Conservation (phyloP, 805 yeast genomes). For the Henningerozyma blattae region DNA sequence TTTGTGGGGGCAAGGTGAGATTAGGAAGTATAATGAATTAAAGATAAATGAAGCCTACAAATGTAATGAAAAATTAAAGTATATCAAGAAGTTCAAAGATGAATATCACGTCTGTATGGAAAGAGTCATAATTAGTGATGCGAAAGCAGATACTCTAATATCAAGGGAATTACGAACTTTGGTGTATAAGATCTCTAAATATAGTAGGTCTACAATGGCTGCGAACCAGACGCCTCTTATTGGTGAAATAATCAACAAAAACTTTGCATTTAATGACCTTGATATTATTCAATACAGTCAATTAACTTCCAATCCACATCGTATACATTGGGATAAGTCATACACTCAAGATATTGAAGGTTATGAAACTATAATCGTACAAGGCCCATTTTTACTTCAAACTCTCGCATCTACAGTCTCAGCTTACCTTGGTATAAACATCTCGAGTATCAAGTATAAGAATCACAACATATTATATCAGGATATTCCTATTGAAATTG, state of each 20-base stretch:
- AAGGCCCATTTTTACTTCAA: conserved; percentile 74
- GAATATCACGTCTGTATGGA: conserved; percentile 43
- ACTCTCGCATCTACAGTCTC: too few relatives aligned
- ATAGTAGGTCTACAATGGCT: background rate
- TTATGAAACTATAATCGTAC: conserved; percentile 51
- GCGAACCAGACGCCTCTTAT: background rate
- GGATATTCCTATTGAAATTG: too few relatives aligned
- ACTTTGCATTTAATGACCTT: conserved; percentile 27
- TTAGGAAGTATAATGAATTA: conserved; percentile 31
- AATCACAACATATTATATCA: too few relatives aligned
- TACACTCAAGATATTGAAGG: conserved; percentile 47
- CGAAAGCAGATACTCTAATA: conserved; percentile 13
- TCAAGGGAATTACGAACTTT: conserved; percentile 46
- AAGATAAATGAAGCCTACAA: conserved; percentile 27
- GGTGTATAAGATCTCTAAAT: conserved; percentile 35
- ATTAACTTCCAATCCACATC: conserved; percentile 72
- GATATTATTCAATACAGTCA: conserved; percentile 51
- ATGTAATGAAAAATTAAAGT: conserved; percentile 43
- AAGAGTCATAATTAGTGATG: conserved; percentile 30
- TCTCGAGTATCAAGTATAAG: too few relatives aligned
- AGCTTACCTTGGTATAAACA: too few relatives aligned
- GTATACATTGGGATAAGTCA: conserved; percentile 57
- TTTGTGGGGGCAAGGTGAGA: conserved; percentile 70
- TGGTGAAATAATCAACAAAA: background rate
- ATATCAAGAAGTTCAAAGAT: conserved; percentile 26